These are phyloP conservation scores for Phlegmacium glaucopus DNA, from an alignment of 768 basidiomycete species.

Conservation along the genomic window DNA sequence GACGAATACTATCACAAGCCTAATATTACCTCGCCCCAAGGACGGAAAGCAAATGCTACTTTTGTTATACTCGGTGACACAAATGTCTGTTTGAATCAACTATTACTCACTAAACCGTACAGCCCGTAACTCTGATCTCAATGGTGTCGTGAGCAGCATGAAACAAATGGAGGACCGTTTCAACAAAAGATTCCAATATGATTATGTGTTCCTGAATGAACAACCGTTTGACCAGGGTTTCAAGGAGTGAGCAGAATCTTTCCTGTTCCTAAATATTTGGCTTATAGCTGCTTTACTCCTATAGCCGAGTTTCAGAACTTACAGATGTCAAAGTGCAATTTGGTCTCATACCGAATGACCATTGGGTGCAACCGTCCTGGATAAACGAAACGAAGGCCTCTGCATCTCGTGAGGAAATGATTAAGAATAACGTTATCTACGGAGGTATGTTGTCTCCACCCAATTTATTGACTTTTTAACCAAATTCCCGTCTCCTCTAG, in stretches of 20 bases:
- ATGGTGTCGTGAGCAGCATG: constrained; percentile 59
- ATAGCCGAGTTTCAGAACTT: constrained; percentile 51
- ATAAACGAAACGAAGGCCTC: constrained; percentile 75
- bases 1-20: constrained; percentile 49
- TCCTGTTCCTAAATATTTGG: neutral
- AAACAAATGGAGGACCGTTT: constrained; percentile 86
- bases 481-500: constrained; percentile 29
- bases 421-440: constrained; percentile 61
- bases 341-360: constrained; percentile 70
- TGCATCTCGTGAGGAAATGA: constrained; percentile 65
- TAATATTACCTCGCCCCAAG: constrained; percentile 34
- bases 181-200: constrained; percentile 83
- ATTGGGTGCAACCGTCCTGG: constrained; percentile 82
- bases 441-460: constrained; percentile 42
- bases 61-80: constrained; percentile 69
- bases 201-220: constrained; percentile 88
- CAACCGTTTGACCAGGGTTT: constrained; percentile 68
- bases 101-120: neutral
- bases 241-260: constrained; percentile 46
- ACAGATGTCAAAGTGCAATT: constrained; percentile 67
- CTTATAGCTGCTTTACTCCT: neutral
- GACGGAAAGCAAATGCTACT: constrained; percentile 76
- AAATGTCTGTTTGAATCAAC: neutral
- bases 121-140: constrained; percentile 62
- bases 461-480: neutral